Percentiles rank a stretch among this genome's conserved stretches.
Conservation (phyloP, 192 early-diverging fungal genomes). For the Rhizoclosmatium globosum region DNA sequence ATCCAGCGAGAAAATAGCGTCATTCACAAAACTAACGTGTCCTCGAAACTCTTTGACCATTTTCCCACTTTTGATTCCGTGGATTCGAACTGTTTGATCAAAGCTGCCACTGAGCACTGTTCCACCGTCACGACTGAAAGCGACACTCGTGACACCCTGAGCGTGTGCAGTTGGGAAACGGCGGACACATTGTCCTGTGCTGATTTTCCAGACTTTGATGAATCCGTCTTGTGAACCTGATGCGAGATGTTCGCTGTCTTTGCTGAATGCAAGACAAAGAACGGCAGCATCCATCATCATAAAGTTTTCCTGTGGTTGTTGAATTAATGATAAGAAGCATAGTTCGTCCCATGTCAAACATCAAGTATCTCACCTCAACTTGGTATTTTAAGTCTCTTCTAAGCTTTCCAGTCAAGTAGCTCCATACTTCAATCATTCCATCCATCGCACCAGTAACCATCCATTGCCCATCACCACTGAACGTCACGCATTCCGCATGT, state of each 20-base stretch:
- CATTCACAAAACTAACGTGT: slow-evolving; percentile 89
- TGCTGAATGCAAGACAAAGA: slow-evolving; percentile 77
- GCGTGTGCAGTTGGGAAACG: slow-evolving; percentile 84
- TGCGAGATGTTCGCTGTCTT: slow-evolving; percentile 81
- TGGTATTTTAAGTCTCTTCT: slow-evolving; percentile 91
- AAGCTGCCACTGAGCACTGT: slow-evolving; percentile 84
- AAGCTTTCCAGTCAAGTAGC: slow-evolving; percentile 89
- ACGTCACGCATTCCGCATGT: slow-evolving; percentile 76
- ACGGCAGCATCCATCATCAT: slow-evolving; percentile 95
- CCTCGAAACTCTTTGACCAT: slow-evolving; percentile 91
- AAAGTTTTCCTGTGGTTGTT: slow-evolving; percentile 67
- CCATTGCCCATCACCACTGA: slow-evolving; percentile 84
- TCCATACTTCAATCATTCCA: slow-evolving; percentile 98
- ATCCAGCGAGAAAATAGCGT: slow-evolving; percentile 76
- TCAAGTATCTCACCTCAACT: slow-evolving; percentile 64
- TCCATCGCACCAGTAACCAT: slow-evolving; percentile 90
- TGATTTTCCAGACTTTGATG: slow-evolving; percentile 88
- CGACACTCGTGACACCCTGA: slow-evolving; percentile 81
- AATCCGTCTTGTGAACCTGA: slow-evolving; percentile 86
- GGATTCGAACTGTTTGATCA: slow-evolving; percentile 82
- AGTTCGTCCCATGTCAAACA: background rate
- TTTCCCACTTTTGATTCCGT: slow-evolving; percentile 93
- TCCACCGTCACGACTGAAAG: slow-evolving; percentile 79
- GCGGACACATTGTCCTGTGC: slow-evolving; percentile 74
- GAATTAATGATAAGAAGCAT: slow-evolving; percentile 10